A percentile compares a stretch with the other conserved stretches of the same genome.
Conservation (phyloP, 257 asterid genomes). For the Lycium barbarum region DNA sequence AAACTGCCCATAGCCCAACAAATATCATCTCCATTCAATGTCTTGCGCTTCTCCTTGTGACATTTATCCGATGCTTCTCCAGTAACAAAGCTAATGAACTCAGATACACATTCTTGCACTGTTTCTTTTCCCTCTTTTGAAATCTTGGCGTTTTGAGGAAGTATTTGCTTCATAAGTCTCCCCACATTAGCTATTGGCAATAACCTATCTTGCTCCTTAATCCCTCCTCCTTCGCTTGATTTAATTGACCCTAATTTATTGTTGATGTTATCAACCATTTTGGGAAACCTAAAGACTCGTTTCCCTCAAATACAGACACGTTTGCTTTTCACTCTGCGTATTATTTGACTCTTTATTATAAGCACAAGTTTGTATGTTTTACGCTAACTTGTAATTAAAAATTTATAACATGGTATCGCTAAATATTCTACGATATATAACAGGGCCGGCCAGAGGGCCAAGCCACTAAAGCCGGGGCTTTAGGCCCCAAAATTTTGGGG, state of each 20-base stretch:
- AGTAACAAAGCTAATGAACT: constrained; percentile 73
- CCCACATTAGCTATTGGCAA: constrained; percentile 77
- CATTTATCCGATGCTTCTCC: constrained; percentile 77
- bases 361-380: not conserved
- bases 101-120: constrained; percentile 77
- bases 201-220: constrained; percentile 54
- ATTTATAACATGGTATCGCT: not conserved
- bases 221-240: constrained; percentile 17
- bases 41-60: constrained; percentile 63
- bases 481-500: no score
- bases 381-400: not conserved
- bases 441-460: no score
- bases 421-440: no score
- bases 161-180: constrained; percentile 68
- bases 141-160: constrained; percentile 68
- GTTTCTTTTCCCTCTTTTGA: constrained; percentile 78
- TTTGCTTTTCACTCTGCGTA: not conserved
- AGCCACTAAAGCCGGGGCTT: no score
- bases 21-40: constrained; percentile 74
- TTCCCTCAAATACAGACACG: not conserved
- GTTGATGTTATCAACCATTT: constrained; percentile 47
- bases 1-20: constrained; percentile 63
- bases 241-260: not conserved
- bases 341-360: not conserved
- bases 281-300: not conserved